phyloP scores from a whole-genome alignment of 2,329 filamentous ascomycete genomes.

The Fusarium siculi region DNA sequence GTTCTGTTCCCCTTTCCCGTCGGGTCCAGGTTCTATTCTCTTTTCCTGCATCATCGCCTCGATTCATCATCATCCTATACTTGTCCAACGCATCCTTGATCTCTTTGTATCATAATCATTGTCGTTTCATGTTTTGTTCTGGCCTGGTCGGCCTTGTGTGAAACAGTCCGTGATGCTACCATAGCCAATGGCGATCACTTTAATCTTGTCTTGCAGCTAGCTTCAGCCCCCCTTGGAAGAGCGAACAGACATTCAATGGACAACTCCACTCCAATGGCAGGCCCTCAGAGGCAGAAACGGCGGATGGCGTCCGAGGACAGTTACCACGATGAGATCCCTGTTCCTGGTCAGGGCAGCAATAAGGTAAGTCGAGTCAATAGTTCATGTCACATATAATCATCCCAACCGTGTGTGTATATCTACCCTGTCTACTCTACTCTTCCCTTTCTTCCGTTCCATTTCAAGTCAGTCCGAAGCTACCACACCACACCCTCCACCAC shows the following conservation, averaged over 20 bases:
- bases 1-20: slow-evolving; percentile 14
- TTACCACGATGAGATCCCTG: slow-evolving; percentile 37
- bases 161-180: slow-evolving; percentile 24
- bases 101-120: neutral
- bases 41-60: neutral
- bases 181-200: slow-evolving; percentile 37
- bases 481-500: slow-evolving; percentile 24
- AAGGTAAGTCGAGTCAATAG: slow-evolving; percentile 12
- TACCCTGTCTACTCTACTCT: slow-evolving; percentile 16
- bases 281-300: slow-evolving; percentile 27
- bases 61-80: neutral
- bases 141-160: slow-evolving; percentile 22
- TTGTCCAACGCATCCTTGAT: neutral
- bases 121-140: slow-evolving; percentile 20
- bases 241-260: slow-evolving; percentile 22
- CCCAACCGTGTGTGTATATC: slow-evolving; percentile 9
- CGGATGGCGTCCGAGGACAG: slow-evolving; percentile 24
- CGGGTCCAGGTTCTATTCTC: neutral
- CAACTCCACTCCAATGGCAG: slow-evolving; percentile 33
- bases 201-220: neutral
- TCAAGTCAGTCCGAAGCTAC: neutral
- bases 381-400: slow-evolving; percentile 33
- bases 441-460: slow-evolving; percentile 11
- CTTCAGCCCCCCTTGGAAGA: slow-evolving; percentile 9
- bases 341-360: neutral